Percentiles rank a stretch among this genome's conserved stretches.
Conservation (phyloP, 208 protist genomes). For the Acanthamoeba sp. region DNA sequence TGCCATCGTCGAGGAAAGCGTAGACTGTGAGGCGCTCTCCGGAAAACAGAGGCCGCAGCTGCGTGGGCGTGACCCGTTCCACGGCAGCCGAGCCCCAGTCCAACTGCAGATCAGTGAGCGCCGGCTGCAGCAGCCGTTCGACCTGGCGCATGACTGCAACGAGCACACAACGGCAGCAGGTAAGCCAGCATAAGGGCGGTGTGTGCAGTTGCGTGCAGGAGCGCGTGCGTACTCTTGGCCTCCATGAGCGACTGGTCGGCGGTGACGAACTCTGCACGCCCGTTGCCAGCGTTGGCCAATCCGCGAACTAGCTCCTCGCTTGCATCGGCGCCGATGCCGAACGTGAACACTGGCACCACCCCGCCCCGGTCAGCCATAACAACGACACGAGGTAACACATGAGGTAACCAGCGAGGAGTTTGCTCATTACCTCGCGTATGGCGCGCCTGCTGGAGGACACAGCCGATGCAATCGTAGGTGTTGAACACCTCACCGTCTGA, state of each 20-base stretch:
- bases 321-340: slow-evolving; percentile 55
- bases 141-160: slow-evolving; percentile 37
- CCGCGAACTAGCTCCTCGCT: slow-evolving; percentile 48
- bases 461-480: slow-evolving; percentile 40
- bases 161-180: too few relatives aligned
- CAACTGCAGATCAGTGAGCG: not conserved
- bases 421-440: slow-evolving; percentile 12
- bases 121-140: not conserved
- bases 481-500: slow-evolving; percentile 63
- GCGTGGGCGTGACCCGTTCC: not conserved
- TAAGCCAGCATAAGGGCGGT: not conserved
- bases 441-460: slow-evolving; percentile 59
- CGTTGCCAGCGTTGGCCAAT: slow-evolving; percentile 42
- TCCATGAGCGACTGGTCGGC: slow-evolving; percentile 65
- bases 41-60: slow-evolving; percentile 7
- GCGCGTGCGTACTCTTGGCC: not conserved
- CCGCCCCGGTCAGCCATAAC: not conserved
- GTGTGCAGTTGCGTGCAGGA: too few relatives aligned
- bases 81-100: not conserved
- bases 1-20: not conserved
- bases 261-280: slow-evolving; percentile 75
- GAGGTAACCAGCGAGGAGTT: too few relatives aligned
- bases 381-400: too few relatives aligned
- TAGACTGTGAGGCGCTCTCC: not conserved
- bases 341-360: slow-evolving; percentile 58